These are phyloP conservation scores for Tubosaeta sp. DNA, from an alignment of 768 basidiomycete genomes.

Conservation along the genomic window DNA sequence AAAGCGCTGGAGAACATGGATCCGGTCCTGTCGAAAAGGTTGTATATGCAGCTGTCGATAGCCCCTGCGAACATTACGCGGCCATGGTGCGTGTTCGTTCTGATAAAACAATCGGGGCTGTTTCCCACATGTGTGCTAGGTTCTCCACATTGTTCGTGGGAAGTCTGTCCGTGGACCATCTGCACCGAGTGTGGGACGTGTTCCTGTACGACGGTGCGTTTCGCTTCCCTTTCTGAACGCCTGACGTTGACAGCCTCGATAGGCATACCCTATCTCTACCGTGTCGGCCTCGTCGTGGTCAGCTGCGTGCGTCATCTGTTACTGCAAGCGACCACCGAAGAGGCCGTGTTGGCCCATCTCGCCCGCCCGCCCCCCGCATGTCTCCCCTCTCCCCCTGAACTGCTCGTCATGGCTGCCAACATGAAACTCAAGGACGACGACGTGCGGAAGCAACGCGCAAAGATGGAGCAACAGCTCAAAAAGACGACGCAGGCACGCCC, in stretches of 20 bases:
- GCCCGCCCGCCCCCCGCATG: slow-evolving; percentile 45
- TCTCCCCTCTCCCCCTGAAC: slow-evolving; percentile 56
- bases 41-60: slow-evolving; percentile 64
- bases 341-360: slow-evolving; percentile 46
- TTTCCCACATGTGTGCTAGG: slow-evolving; percentile 36
- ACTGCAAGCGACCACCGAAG: slow-evolving; percentile 46
- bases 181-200: slow-evolving; percentile 78
- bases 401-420: slow-evolving; percentile 57
- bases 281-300: slow-evolving; percentile 66
- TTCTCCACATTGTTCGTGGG: slow-evolving; percentile 71
- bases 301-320: slow-evolving; percentile 56
- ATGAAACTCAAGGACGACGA: slow-evolving; percentile 80
- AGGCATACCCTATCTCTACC: slow-evolving; percentile 73
- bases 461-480: slow-evolving; percentile 72
- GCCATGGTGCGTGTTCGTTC: slow-evolving; percentile 48
- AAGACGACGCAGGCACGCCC: slow-evolving; percentile 45
- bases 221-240: not conserved
- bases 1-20: slow-evolving; percentile 67
- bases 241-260: not conserved
- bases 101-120: not conserved
- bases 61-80: slow-evolving; percentile 53
- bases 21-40: slow-evolving; percentile 53
- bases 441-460: slow-evolving; percentile 65
- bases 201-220: slow-evolving; percentile 73
- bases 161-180: slow-evolving; percentile 56